Conservation (phyloP, 1,284 basidiomycete species). For the Tilletiopsis washingtonensis region DNA sequence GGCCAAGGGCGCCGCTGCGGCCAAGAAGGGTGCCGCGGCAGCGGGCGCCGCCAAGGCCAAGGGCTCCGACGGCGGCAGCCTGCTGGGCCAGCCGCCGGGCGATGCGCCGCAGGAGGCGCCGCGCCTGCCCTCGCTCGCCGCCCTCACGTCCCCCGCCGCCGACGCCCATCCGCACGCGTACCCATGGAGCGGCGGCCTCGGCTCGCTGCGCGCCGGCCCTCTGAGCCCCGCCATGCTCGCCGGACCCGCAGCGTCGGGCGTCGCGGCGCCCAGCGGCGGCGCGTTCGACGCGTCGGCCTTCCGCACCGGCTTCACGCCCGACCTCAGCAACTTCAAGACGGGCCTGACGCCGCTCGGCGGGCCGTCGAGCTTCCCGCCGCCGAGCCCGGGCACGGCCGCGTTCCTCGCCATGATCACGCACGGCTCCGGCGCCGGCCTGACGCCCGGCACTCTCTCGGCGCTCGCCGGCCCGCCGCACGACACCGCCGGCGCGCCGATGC, state of each 20-base stretch:
- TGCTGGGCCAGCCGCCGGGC: too few species aligned
- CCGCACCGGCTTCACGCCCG: conserved; percentile 70
- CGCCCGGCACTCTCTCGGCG: conserved; percentile 63
- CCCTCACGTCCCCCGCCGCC: conserved; percentile 75
- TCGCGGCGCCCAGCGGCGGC: conserved; percentile 22
- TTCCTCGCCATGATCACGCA: conserved; percentile 82
- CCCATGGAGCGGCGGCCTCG: conserved; percentile 24
- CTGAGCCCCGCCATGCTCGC: conserved; percentile 91
- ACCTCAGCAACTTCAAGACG: conserved; percentile 47
- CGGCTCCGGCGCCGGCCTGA: conserved; percentile 46
- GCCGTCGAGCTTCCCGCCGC: conserved; percentile 61
- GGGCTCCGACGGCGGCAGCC: conserved; percentile 1
- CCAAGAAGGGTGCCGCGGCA: background rate
- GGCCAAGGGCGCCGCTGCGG: background rate
- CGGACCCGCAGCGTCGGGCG: conserved; percentile 57
- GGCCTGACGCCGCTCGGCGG: conserved; percentile 56
- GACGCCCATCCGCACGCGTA: conserved; percentile 48
- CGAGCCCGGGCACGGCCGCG: conserved; percentile 82
- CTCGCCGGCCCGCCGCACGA: conserved; percentile 11
- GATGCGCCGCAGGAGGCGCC: conserved; percentile 9
- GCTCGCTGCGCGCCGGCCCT: conserved; percentile 79
- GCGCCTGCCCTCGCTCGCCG: conserved; percentile 70
- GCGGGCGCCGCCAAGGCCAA: background rate
- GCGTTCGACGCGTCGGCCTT: conserved; percentile 62
- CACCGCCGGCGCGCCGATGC: background rate